Evolutionary conservation across 2,329 filamentous ascomycete genomes (phyloP).

Genomic region (Daldinia eschscholtzii): DNA sequence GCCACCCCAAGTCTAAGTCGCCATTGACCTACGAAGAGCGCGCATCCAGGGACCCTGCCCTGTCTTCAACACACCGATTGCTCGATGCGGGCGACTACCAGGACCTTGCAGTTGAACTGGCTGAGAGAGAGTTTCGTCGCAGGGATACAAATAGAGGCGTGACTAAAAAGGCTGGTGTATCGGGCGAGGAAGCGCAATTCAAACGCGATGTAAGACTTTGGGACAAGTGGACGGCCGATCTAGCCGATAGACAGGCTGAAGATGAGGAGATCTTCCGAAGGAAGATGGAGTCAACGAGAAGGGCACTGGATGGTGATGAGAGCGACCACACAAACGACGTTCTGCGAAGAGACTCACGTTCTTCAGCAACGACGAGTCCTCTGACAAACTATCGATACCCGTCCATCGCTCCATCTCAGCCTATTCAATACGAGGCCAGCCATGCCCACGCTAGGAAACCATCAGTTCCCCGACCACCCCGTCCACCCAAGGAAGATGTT

Average conservation of each 20-base stretch:
- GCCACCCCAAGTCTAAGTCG: slow-evolving; percentile 30
- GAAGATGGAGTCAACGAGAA: slow-evolving; percentile 67
- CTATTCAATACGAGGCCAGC: slow-evolving; percentile 59
- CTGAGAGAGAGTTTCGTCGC: slow-evolving; percentile 77
- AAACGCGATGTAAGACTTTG: slow-evolving; percentile 62
- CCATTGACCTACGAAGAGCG: slow-evolving; percentile 59
- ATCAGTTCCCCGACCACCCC: slow-evolving; percentile 52
- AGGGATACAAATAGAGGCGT: slow-evolving; percentile 72
- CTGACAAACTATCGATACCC: slow-evolving; percentile 66
- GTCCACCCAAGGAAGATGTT: slow-evolving; percentile 56
- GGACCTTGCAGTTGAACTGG: slow-evolving; percentile 81
- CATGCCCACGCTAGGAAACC: slow-evolving; percentile 36
- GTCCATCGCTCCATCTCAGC: slow-evolving; percentile 65
- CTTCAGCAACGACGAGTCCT: slow-evolving; percentile 10
- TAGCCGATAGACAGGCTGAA: slow-evolving; percentile 47
- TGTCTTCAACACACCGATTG: slow-evolving; percentile 66
- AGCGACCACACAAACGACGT: slow-evolving; percentile 47
- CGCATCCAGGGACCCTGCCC: slow-evolving; percentile 70
- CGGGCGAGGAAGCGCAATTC: slow-evolving; percentile 68
- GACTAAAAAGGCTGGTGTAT: slow-evolving; percentile 68
- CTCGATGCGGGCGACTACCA: slow-evolving; percentile 78
- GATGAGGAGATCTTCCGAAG: slow-evolving; percentile 62
- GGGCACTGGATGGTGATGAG: slow-evolving; percentile 56
- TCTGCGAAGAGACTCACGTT: slow-evolving; percentile 39
- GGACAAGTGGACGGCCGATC: slow-evolving; percentile 58